Conservation (phyloP, 768 basidiomycete species). For the Xerocomellus dryophilus region DNA sequence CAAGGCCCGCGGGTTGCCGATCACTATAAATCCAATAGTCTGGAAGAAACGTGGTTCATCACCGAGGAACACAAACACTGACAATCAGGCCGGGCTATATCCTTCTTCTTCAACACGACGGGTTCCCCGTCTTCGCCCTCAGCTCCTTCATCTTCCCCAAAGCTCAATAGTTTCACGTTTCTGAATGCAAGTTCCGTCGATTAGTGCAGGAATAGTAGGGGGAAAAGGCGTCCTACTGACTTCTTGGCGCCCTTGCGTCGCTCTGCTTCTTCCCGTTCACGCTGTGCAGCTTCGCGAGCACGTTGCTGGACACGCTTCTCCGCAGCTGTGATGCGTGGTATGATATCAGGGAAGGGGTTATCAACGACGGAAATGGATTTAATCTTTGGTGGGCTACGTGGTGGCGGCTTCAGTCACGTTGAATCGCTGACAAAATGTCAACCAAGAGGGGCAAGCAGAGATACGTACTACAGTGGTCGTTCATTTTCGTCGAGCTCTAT, state of each 20-base stretch:
- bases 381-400: conserved; percentile 82
- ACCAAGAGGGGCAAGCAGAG: background rate
- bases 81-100: conserved; percentile 84
- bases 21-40: conserved; percentile 19
- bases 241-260: conserved; percentile 82
- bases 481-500: conserved; percentile 72
- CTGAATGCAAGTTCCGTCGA: conserved; percentile 37
- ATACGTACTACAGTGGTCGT: conserved; percentile 74
- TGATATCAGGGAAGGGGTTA: conserved; percentile 93
- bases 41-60: background rate
- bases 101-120: conserved; percentile 66
- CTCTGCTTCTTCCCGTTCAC: conserved; percentile 74
- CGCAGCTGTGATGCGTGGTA: conserved; percentile 93
- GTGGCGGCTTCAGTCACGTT: background rate
- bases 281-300: conserved; percentile 72
- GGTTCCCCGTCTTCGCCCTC: conserved; percentile 57
- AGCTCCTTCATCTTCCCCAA: conserved; percentile 68
- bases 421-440: background rate
- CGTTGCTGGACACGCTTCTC: conserved; percentile 83
- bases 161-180: conserved; percentile 87
- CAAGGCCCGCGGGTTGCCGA: conserved; percentile 13
- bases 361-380: conserved; percentile 80
- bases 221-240: conserved; percentile 42
- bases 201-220: background rate
- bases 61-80: conserved; percentile 30